A percentile compares a stretch with the other conserved stretches of the same genome.
These are phyloP conservation scores for Diaporthe vexans DNA, from an alignment of 2,329 filamentous ascomycete genomes.

Conservation along the genomic window DNA sequence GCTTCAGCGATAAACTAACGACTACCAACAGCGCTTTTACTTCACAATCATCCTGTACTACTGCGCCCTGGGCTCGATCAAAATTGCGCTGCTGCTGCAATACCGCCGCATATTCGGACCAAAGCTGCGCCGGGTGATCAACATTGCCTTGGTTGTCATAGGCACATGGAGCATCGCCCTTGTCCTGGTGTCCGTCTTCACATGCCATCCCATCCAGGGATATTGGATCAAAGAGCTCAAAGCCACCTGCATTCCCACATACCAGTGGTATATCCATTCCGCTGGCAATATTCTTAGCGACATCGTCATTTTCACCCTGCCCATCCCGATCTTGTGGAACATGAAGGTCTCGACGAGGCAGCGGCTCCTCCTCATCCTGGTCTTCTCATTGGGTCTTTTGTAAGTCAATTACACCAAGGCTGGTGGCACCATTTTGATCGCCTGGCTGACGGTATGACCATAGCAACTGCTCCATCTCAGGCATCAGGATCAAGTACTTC, in stretches of 20 bases:
- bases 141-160: neutral
- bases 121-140: conserved; percentile 7
- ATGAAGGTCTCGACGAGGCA: conserved; percentile 12
- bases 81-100: conserved; percentile 23
- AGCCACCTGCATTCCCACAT: conserved; percentile 3
- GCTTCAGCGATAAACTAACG: neutral
- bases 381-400: conserved; percentile 29
- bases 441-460: neutral
- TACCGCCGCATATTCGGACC: conserved; percentile 29
- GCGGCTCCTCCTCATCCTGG: conserved; percentile 8
- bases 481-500: conserved; percentile 24
- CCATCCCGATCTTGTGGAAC: conserved; percentile 14
- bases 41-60: conserved; percentile 33
- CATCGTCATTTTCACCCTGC: conserved; percentile 8
- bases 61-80: conserved; percentile 20
- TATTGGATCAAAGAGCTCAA: conserved; percentile 6
- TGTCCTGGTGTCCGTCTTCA: conserved; percentile 29
- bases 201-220: conserved; percentile 5
- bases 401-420: neutral
- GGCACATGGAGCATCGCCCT: conserved; percentile 23
- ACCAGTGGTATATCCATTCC: conserved; percentile 31
- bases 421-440: no score
- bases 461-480: conserved; percentile 23
- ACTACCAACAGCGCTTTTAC: conserved; percentile 23
- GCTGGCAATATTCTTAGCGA: conserved; percentile 32